Conservation (phyloP, 2,329 filamentous ascomycete genomes). For the Coniochaeta sp. region DNA sequence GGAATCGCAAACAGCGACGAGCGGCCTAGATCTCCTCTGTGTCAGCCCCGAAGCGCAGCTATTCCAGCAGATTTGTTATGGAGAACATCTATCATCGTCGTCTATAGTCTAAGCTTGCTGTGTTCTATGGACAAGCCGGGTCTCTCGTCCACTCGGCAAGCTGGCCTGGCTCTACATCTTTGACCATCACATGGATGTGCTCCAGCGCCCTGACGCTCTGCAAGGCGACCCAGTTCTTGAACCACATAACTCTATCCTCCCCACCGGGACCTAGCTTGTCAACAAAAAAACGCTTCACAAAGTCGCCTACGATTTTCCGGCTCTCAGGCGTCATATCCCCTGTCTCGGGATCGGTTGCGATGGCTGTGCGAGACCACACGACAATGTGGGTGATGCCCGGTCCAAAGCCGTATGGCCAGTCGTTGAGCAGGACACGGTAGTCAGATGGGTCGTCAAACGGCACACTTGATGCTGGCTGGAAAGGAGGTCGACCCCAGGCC, state of each 20-base stretch:
- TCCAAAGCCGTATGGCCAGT: slow-evolving; percentile 84
- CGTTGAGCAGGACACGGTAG: slow-evolving; percentile 71
- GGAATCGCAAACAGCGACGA: slow-evolving; percentile 47
- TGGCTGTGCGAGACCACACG: slow-evolving; percentile 80
- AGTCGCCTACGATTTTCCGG: slow-evolving; percentile 55
- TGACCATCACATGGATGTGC: slow-evolving; percentile 76
- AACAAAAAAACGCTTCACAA: slow-evolving; percentile 63
- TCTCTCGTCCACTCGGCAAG: slow-evolving; percentile 46
- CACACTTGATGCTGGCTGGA: slow-evolving; percentile 37
- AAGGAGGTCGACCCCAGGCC: slow-evolving; percentile 57
- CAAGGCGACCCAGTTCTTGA: slow-evolving; percentile 86
- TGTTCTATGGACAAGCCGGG: slow-evolving; percentile 27
- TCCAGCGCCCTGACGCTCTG: slow-evolving; percentile 85
- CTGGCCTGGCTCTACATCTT: slow-evolving; percentile 41
- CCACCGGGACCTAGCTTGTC: slow-evolving; percentile 42
- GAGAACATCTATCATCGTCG: neutral
- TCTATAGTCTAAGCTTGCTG: neutral
- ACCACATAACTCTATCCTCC: slow-evolving; percentile 63
- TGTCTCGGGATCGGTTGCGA: slow-evolving; percentile 61
- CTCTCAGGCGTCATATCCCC: slow-evolving; percentile 68
- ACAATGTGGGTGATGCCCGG: slow-evolving; percentile 70
- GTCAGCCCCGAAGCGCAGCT: neutral
- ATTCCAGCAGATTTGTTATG: neutral
- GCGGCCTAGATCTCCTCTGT: slow-evolving; percentile 33
- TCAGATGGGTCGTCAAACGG: slow-evolving; percentile 49